Base-by-base conservation (phyloP, 1,284 basidiomycete genomes). In the Meripilus lineatus region DNA sequence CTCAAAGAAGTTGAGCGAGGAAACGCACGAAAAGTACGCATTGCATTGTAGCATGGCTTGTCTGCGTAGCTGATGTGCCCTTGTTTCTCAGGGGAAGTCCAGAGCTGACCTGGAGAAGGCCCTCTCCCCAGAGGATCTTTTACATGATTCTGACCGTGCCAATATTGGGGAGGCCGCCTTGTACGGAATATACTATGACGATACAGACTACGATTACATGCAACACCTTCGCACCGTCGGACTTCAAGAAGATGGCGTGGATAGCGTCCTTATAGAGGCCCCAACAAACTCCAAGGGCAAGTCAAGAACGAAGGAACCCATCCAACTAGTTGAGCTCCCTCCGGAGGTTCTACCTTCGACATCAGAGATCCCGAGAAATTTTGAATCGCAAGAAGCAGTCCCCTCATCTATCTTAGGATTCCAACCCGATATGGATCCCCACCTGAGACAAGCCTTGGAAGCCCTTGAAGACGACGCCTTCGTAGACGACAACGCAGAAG, bases 161-260 rank as follows among this genome's bases (percentile, higher is more conserved):
- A 81, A 80, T 47, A 66, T 83, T 48, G 96, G 94, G 45, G 91
- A 99, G 70, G 96, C 96, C 0, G 74, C 90, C 3, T 62, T 81
- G 20, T 96, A 98, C 64, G 95, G 93, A 8, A 72, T 99, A 58
- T 93, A 93, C 68, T 99, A 81, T 69, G 94, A 99, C 67, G 95
- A 99, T 60, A 90, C 91, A n/a, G 79, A 91, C 45, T 99, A 99
- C 70, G 91, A 99, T 65, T 99, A 99, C 71, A 95, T 98, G 91
- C 88, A 95, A 66, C 96, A 99, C 68, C 75, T 99, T 28, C 83
- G 89, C 18, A 59, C 78, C 1, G 79, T 91, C 33, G 91, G 90
- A 3, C 51, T 75, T 4, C 72, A 81, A 50, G 82, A 85, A 58
- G 88, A 87, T 32, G 87, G 84, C 3, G 78, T 89, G 8, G 87